Evolutionary conservation across 495 filamentous ascomycete species (phyloP), one percentile per base, ranked within the genome.

Genomic region (Jackrogersella multiformis): DNA sequence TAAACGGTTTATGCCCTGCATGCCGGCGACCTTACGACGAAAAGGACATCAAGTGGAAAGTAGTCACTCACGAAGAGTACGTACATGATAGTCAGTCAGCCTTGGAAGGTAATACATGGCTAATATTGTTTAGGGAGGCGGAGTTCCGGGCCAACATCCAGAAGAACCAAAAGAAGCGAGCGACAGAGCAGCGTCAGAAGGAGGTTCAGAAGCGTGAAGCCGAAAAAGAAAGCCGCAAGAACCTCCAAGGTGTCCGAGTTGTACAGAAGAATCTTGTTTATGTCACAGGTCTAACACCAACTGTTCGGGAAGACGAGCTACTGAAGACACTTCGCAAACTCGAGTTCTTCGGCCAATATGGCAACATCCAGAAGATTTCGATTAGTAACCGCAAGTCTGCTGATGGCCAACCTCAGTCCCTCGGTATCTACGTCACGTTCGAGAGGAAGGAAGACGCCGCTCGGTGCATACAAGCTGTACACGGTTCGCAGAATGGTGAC

Each of bases 201-300:
- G 96, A 99, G 78, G 92, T 86, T 30, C 94, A 97, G 76, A 97
- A 94, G 71, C 91, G 92, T 52, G 94, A 99, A 79, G 94, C 94
- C 64, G 96, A 99, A 77, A 92, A 90, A 52, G 88, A 95, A 46
- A 97, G 92, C 72, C 90, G 94, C 32, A 97, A 97, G 76, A 96
- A 97, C 74, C 82, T 99, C 13, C 90, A 94, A 32, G 96, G 96
- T 44, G 90, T 99, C 38, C 86, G 96, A 41, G 96, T 99, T 28
- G 90, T 97, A 32, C 96, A 98, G 79, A 97, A 97, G 81, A 99
- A 99, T 69, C 86, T 99, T 32, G 96, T 99, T 63, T 99, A 99
- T 74, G 94, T 99, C 61, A 95, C 96, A 20, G 96, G 95, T 24
- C 82, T 99, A 34, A 96, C 90, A 56, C 95, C 95, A 18, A 91